Base-by-base conservation (phyloP, 2,329 filamentous ascomycete species). In the Macrophomina phaseolina region DNA sequence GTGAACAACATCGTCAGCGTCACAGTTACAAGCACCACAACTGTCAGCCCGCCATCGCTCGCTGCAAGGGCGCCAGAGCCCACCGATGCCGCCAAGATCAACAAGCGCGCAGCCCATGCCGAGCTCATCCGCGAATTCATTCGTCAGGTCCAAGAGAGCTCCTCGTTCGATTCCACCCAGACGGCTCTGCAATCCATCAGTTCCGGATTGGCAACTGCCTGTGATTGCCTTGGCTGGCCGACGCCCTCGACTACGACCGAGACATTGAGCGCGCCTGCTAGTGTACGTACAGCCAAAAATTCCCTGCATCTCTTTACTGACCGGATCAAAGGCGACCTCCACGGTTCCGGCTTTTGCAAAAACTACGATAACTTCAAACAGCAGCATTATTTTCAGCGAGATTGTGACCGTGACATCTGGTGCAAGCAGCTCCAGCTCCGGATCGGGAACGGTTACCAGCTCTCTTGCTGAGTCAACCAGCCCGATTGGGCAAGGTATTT, bases 141-240 rank as follows among this genome's bases (percentile, higher is more conserved):
- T 36, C 63, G 14, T 34, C 66, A 56, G 63, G 5, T 55, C 5
- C 36, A 30, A 55, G 32, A 18, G 5, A 45, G 56, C 70, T 40
- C 51, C 40, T 30, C 68, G 65, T 32, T 69, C 23, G 56, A 65
- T 16, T 66, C 42, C 34, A 70, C 60, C 40, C 67, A n/a, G 65
- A 70, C 14, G 60, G 70, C 48, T n/a, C 68, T 40, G 65, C 69
- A 56, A 69, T 73, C 53, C 68, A 65, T 69, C 46, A 64, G 72
- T 38, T 68, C 63, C 6, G 73, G 71, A 2, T 62, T 77, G 9
- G 72, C 73, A 0, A 74, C 69, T 40, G 76, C 75, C 28, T 78
- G 75, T 68, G 72, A 71, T 5, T 77, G 75, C 65, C 70, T 73
- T 52, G 70, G 73, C 68, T 71, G 75, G 11, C 75, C 76, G 8